A percentile compares a stretch with the other conserved stretches of the same genome.
phyloP scores from a whole-genome alignment of 176 grass and related monocot species.

The Hyparrhenia diplandra region DNA sequence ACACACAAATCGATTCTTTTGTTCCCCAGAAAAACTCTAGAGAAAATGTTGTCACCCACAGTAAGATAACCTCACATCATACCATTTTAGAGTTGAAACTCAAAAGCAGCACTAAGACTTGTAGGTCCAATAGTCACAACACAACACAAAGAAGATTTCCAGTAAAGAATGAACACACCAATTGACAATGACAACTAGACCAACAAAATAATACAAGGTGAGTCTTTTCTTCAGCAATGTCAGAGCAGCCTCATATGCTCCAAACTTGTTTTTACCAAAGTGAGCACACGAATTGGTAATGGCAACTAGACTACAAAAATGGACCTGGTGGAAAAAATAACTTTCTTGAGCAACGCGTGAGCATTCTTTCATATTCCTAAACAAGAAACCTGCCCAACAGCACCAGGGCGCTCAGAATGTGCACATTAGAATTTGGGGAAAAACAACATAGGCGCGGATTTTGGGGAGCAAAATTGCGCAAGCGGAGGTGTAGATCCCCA shows the following conservation, averaged over 20 bases:
- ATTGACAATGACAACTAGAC: not conserved
- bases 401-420: not conserved
- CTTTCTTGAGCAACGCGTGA: not conserved
- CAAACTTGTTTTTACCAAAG: not conserved
- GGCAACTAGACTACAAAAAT: not conserved
- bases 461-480: not conserved
- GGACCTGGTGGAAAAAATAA: not conserved
- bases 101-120: not conserved
- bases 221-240: not conserved
- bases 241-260: not conserved
- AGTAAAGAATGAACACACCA: not conserved
- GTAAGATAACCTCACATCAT: not conserved
- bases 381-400: not conserved
- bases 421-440: not conserved
- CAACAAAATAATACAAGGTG: not conserved
- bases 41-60: not conserved
- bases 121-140: not conserved
- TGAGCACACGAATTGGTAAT: not conserved
- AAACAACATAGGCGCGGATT: not conserved
- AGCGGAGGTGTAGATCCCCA: not conserved
- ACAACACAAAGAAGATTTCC: not conserved
- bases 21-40: not conserved
- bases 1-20: not conserved
- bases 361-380: not conserved
- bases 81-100: not conserved